Evolutionary conservation across 345 rosid genomes (phyloP), one percentile per base, ranked within the genome.

Genomic region (Gynandropsis gynandra): DNA sequence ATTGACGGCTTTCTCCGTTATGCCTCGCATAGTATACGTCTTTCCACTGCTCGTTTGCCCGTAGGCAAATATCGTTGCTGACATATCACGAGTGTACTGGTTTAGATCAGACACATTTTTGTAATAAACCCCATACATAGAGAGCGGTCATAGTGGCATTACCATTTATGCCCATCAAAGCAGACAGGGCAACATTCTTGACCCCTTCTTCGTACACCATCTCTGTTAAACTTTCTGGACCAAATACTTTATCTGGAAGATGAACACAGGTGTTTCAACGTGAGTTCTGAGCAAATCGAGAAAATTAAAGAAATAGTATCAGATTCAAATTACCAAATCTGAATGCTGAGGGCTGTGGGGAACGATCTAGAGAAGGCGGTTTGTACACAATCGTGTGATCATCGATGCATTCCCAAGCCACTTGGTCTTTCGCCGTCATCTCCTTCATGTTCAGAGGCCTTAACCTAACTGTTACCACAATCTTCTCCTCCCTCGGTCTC

Each of bases 21-120:
- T 81, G 63, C 99, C 99, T 78, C 97, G 75, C 99, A 88, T 93
- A 1, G 97, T 93, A 43, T 66, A 88, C 51, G 97, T 93, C 76
- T 93, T 93, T 34, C 99, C 99, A 62, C 99, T 88, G 74, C 99
- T 93, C 14, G 99, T 93, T 78, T 88, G 97, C 34, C 99, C 99
- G 55, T 93, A 88, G 0, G 97, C 99, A 68, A 93, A 93, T 67
- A 93, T 93, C 1, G 97, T 93, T 38, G 99, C 99, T 93, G 82
- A 61, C 58, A 67, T 44, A 42, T 10, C 8, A 3, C 11, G 10
- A 46, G 35, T 2, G 0, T 8, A 40, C 47, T 16, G 54, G 44
- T 59, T 7, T 14, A 42, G 50, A 4, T 42, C 18, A 58, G 18
- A 45, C 17, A 32, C 19, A 15, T 19, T 43, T n/a, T n/a, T n/a